Percentiles rank a stretch among this genome's conserved stretches.
These are phyloP conservation scores for Starmerella roubikii DNA, from an alignment of 805 yeast species.

Conservation along the genomic window DNA sequence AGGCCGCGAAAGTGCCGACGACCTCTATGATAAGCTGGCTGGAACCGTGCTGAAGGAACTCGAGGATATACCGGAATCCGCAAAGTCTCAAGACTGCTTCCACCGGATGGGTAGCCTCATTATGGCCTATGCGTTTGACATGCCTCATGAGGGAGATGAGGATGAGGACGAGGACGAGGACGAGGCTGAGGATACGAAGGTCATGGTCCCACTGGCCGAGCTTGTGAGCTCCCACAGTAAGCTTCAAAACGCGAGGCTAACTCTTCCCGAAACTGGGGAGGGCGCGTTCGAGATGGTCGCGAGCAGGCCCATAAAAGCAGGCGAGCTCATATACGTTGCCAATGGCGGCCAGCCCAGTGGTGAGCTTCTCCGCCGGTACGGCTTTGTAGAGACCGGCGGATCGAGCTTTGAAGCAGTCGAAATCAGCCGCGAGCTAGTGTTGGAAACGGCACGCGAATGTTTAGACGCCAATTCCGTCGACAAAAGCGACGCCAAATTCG, in stretches of 20 bases:
- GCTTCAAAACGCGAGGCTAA: slow-evolving; percentile 59
- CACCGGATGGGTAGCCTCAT: slow-evolving; percentile 65
- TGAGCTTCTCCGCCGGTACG: slow-evolving; percentile 82
- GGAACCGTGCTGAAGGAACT: slow-evolving; percentile 29
- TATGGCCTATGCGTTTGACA: slow-evolving; percentile 85
- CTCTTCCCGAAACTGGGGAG: slow-evolving; percentile 29
- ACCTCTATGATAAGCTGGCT: slow-evolving; percentile 38
- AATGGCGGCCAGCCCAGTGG: slow-evolving; percentile 73
- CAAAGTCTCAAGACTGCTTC: slow-evolving; percentile 43
- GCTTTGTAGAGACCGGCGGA: slow-evolving; percentile 67
- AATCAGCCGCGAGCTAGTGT: slow-evolving; percentile 24
- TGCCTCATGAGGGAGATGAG: slow-evolving; percentile 23
- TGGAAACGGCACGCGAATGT: slow-evolving; percentile 1
- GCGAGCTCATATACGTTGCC: slow-evolving; percentile 72
- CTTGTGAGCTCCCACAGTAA: slow-evolving; percentile 75
- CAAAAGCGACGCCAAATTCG: slow-evolving; percentile 5
- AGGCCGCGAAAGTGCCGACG: slow-evolving; percentile 55
- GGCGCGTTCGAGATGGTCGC: slow-evolving; percentile 55
- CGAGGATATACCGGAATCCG: slow-evolving; percentile 9
- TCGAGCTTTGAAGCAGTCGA: slow-evolving; percentile 76
- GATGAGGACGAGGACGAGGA: slow-evolving; percentile 30
- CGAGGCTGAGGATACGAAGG: slow-evolving; percentile 36
- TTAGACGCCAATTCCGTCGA: slow-evolving; percentile 2
- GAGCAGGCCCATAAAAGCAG: slow-evolving; percentile 41
- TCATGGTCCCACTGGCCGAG: slow-evolving; percentile 92